Base-by-base conservation (phyloP, 208 protist species). In the Crithidia sp. region DNA sequence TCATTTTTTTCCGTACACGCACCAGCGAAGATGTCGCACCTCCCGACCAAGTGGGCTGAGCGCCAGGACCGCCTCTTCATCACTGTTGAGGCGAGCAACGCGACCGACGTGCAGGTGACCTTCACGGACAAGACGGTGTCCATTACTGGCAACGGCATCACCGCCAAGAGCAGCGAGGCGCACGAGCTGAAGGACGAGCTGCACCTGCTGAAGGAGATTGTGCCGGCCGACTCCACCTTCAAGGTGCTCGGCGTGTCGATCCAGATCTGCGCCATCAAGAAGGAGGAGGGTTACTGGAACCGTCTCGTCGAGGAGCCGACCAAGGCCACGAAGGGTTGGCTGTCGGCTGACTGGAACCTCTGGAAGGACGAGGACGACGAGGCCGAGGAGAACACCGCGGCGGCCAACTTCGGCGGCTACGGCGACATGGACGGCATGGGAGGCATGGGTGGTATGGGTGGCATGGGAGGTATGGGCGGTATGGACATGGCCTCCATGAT, bases 361-460 rank as follows among this genome's bases (percentile, higher is more conserved):
- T 97, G 92, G 92, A 95, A 97, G 81, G 92, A 97, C 67, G 92
- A 97, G 76, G 90, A 97, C 69, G 92, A 95, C 63, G 88, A 86
- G 60, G 92, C 87, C 36, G 88, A 91, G 53, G 86, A 90, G 67
- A 77, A 76, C 19, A 70, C 74, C 41, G 77, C 75, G 37, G 83
- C 81, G 41, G 72, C 82, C 58, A 86, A 85, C 81, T 94, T 95
- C 63, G 90, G 90, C 64, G 90, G 90, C 64, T 95, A 94, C 71
- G 92, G 91, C 19, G 87, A 93, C 67, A 81, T 91, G 59, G 86
- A 77, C 19, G 84, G 76, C 72, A 94, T 95, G 90, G 72, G 89
- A 58, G 81, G 79, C 57, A 83, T 83, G 77, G 83, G 75, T 41
- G 83, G 76, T 44, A 87, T 89, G 90, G 83, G 80, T 6, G 86